Conservation (phyloP, 805 yeast species). For the Deakozyma indianensis region DNA sequence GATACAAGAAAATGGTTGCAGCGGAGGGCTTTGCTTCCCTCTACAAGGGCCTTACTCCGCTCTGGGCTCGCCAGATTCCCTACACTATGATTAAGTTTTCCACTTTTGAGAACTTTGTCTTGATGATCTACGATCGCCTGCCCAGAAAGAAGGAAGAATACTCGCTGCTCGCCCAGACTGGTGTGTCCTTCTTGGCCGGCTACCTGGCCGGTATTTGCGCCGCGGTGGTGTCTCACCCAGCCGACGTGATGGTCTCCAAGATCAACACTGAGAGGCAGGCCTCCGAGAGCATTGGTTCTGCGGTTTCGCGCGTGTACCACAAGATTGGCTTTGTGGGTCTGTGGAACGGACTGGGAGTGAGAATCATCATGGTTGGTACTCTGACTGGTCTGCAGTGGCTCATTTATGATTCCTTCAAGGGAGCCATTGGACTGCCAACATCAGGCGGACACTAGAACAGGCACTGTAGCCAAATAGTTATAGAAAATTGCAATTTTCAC, state of each 20-base stretch:
- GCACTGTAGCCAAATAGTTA: too few species aligned
- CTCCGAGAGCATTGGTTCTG: conserved; percentile 51
- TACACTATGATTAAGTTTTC: conserved; percentile 97
- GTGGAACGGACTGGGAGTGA: conserved; percentile 90
- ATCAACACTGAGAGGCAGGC: conserved; percentile 59
- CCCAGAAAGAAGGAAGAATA: conserved; percentile 64
- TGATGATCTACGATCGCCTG: conserved; percentile 54
- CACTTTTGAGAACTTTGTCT: conserved; percentile 83
- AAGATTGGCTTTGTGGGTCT: conserved; percentile 81
- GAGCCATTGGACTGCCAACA: conserved; percentile 84
- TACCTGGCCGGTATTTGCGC: conserved; percentile 95
- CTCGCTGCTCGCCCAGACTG: conserved; percentile 68
- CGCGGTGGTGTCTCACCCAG: conserved; percentile 94
- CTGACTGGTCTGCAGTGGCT: conserved; percentile 96
- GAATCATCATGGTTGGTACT: conserved; percentile 96
- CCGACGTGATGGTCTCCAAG: conserved; percentile 95
- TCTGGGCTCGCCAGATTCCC: conserved; percentile 97
- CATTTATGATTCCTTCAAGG: conserved; percentile 90
- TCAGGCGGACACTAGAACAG: conserved; percentile 48
- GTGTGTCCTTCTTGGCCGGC: conserved; percentile 91
- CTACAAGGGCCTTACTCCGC: conserved; percentile 80
- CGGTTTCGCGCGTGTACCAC: conserved; percentile 58
- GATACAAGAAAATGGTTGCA: conserved; percentile 50
- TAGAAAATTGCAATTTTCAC: too few species aligned
- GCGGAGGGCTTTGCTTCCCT: conserved; percentile 60